Evolutionary conservation across 306 rosid genomes (phyloP).

Genomic region (Crataegus laevigata): DNA sequence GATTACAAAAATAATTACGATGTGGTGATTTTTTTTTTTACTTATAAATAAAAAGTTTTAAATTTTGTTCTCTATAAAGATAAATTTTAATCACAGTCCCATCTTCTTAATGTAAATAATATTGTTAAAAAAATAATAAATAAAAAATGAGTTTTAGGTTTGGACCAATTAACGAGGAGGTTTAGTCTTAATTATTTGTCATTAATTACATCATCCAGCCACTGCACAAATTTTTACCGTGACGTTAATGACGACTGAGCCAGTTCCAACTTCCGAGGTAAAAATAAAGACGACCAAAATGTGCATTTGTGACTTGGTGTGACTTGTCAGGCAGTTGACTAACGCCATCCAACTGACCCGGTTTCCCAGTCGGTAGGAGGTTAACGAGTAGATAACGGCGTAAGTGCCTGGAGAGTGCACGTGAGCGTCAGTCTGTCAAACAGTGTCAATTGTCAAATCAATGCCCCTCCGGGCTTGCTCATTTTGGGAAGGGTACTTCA

Average conservation of each 20-base stretch:
- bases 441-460: conserved; percentile 15
- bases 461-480: neutral
- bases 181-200: neutral
- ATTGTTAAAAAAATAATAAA: too few species aligned
- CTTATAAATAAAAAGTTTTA: accelerated
- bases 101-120: too few species aligned
- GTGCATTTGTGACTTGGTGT: neutral
- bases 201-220: neutral
- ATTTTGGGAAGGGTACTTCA: neutral
- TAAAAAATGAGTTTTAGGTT: neutral
- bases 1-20: neutral
- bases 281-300: neutral
- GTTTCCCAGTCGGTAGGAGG: neutral
- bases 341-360: conserved; percentile 4
- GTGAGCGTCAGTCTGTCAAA: neutral
- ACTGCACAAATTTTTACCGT: neutral
- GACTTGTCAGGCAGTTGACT: conserved; percentile 14
- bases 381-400: conserved; percentile 8
- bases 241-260: neutral
- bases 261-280: neutral
- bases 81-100: accelerated
- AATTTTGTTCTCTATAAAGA: accelerated
- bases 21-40: accelerated
- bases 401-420: conserved; percentile 5
- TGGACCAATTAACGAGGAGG: conserved; percentile 16